Percentiles rank a stretch among this genome's conserved stretches.
phyloP scores from a whole-genome alignment of 192 early-diverging fungal species.

The Linnemannia elongata region DNA sequence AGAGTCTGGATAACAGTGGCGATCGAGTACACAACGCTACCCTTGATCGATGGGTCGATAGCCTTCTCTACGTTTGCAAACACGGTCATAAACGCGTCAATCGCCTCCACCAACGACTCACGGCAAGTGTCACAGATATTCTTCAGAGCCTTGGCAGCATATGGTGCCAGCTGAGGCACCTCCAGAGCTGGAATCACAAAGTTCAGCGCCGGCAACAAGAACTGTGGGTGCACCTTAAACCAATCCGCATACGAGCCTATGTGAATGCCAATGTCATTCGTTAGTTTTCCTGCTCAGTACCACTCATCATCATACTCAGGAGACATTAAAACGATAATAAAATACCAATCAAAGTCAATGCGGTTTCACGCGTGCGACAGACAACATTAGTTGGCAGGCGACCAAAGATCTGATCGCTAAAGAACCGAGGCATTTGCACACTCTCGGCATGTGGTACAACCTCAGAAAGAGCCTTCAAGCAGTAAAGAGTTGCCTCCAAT shows the following conservation, averaged over 20 bases:
- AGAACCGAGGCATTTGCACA: conserved; percentile 70
- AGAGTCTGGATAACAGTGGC: conserved; percentile 53
- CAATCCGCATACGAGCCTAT: conserved; percentile 78
- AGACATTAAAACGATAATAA: background rate
- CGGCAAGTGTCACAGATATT: conserved; percentile 81
- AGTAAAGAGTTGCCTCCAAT: conserved; percentile 75
- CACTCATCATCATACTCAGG: background rate
- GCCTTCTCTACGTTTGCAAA: conserved; percentile 68
- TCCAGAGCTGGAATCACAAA: conserved; percentile 74
- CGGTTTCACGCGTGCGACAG: conserved; percentile 61
- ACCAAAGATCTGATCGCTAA: conserved; percentile 68
- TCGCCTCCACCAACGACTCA: conserved; percentile 68
- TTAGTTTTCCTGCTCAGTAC: background rate
- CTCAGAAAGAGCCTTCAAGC: conserved; percentile 74
- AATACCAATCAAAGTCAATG: conserved; percentile 62
- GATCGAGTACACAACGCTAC: conserved; percentile 52
- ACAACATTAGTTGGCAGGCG: conserved; percentile 58
- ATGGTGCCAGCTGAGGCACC: conserved; percentile 65
- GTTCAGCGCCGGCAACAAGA: conserved; percentile 69
- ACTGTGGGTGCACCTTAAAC: conserved; percentile 73
- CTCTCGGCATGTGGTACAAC: conserved; percentile 68
- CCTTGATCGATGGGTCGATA: conserved; percentile 54
- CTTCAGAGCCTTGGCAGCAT: conserved; percentile 76
- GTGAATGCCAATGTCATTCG: conserved; percentile 22
- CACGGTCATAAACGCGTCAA: conserved; percentile 70